Evolutionary conservation across 208 protist genomes (phyloP).

Genomic region (Wallacemonas sp.): DNA sequence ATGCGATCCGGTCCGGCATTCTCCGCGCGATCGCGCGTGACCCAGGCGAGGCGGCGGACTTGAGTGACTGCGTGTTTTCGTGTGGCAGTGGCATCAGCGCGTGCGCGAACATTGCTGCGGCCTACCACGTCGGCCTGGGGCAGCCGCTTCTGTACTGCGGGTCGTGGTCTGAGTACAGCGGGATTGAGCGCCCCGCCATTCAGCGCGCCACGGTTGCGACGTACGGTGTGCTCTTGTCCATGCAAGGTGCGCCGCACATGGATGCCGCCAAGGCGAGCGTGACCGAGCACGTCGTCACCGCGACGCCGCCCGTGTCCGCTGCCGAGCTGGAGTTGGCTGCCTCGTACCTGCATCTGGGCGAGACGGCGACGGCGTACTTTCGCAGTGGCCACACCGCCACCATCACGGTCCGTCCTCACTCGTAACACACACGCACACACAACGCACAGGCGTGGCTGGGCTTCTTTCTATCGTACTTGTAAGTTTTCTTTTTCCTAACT

Average conservation of each 20-base stretch:
- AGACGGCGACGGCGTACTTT: conserved; percentile 56
- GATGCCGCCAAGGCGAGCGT: background rate
- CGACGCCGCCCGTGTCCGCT: conserved; percentile 24
- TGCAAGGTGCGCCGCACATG: background rate
- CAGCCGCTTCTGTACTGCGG: conserved; percentile 71
- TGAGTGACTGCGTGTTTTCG: conserved; percentile 68
- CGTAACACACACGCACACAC: background rate
- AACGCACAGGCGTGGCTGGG: too few relatives aligned
- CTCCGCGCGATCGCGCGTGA: conserved; percentile 25
- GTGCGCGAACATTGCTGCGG: conserved; percentile 71
- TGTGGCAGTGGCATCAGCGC: conserved; percentile 85
- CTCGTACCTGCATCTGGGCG: conserved; percentile 60
- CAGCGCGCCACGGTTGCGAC: conserved; percentile 39
- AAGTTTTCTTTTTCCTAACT: background rate
- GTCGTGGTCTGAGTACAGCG: conserved; percentile 84
- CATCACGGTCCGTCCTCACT: conserved; percentile 31
- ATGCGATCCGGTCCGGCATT: conserved; percentile 51
- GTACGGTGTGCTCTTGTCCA: conserved; percentile 40
- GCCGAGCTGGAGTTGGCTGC: conserved; percentile 34
- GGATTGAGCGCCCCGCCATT: conserved; percentile 42
- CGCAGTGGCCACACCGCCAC: conserved; percentile 36
- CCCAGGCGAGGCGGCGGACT: conserved; percentile 16
- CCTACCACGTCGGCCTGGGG: conserved; percentile 65
- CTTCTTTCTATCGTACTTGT: too few relatives aligned
- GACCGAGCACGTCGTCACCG: conserved; percentile 28